phyloP scores from a whole-genome alignment of 208 protist species.

The Trypanosoma avium region DNA sequence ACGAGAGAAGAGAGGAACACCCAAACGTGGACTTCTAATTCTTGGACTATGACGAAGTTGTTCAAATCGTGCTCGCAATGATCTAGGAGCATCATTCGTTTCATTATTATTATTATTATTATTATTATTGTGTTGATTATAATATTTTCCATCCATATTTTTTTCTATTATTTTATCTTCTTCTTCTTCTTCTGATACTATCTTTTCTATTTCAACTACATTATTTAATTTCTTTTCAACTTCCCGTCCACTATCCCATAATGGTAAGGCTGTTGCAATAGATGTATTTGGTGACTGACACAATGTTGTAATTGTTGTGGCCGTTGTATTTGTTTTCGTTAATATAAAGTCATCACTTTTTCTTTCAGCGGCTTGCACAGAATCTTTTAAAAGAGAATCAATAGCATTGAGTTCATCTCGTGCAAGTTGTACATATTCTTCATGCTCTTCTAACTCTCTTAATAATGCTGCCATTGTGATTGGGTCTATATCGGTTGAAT shows the following conservation, averaged over 20 bases:
- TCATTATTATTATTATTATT: no score
- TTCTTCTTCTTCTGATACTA: neutral
- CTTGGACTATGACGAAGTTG: neutral
- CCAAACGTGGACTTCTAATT: constrained; percentile 8
- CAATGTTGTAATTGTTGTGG: no score
- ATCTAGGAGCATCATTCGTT: neutral
- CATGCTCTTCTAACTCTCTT: constrained; percentile 32
- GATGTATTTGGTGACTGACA: no score
- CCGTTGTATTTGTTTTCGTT: no score
- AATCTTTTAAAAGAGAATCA: constrained; percentile 27
- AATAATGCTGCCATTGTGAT: constrained; percentile 11
- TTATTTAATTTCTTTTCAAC: no score
- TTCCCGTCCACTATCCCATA: no score
- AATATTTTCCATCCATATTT: no score
- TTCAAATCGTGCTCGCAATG: neutral
- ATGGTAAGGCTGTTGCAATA: no score
- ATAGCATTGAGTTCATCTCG: constrained; percentile 40
- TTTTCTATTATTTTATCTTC: neutral
- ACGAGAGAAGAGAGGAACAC: neutral
- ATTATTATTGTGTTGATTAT: no score
- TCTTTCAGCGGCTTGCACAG: neutral
- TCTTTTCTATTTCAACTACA: neutral
- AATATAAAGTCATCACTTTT: no score
- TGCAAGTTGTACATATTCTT: constrained; percentile 38
- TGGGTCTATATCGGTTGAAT: neutral